Evolutionary conservation across 2,329 filamentous ascomycete species (phyloP).

Genomic region (Hymenoscyphus salicellus): DNA sequence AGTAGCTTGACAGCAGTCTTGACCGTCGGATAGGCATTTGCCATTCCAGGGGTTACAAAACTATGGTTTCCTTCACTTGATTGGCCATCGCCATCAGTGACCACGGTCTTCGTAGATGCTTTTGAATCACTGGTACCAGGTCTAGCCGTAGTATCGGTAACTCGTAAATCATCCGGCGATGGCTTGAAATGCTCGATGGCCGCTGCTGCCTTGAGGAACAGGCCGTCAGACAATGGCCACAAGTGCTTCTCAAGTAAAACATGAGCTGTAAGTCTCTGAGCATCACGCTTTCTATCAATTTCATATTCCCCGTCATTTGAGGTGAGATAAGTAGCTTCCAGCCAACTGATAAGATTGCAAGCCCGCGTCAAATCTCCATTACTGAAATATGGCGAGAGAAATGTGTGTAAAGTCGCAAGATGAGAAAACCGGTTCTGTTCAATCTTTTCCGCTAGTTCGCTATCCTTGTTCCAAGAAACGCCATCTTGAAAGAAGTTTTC

Average conservation of each 20-base stretch:
- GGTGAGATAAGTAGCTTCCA: slow-evolving; percentile 33
- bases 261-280: slow-evolving; percentile 27
- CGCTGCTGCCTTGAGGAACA: slow-evolving; percentile 33
- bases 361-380: slow-evolving; percentile 30
- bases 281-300: slow-evolving; percentile 23
- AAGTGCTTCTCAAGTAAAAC: slow-evolving; percentile 32
- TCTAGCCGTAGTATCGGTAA: slow-evolving; percentile 14
- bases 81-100: slow-evolving; percentile 16
- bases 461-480: slow-evolving; percentile 30
- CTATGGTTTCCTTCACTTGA: slow-evolving; percentile 46
- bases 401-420: slow-evolving; percentile 30
- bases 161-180: slow-evolving; percentile 29
- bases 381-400: slow-evolving; percentile 30
- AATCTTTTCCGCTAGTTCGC: slow-evolving; percentile 30
- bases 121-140: slow-evolving; percentile 45
- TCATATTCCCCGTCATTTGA: slow-evolving; percentile 29
- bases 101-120: slow-evolving; percentile 3
- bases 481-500: slow-evolving; percentile 33
- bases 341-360: slow-evolving; percentile 32
- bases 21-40: slow-evolving; percentile 57
- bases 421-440: slow-evolving; percentile 32
- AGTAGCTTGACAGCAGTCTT: slow-evolving; percentile 58
- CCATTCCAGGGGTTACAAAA: slow-evolving; percentile 52
- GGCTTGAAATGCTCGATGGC: slow-evolving; percentile 35
- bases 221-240: slow-evolving; percentile 32